Evolutionary conservation across 441 rosid species (phyloP).

Genomic region (Populus hybrid): DNA sequence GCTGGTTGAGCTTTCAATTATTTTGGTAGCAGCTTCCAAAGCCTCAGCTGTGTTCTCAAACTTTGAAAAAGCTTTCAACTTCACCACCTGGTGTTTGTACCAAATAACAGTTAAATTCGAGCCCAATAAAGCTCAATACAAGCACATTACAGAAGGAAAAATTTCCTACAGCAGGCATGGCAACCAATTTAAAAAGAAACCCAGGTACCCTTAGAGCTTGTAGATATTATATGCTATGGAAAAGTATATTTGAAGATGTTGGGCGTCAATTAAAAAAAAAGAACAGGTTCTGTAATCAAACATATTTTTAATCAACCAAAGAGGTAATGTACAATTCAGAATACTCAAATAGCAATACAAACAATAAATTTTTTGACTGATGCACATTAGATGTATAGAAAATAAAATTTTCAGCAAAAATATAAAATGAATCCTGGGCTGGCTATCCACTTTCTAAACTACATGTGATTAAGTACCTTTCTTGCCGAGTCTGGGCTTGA

Average conservation of each 20-base stretch:
- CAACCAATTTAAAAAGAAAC: background rate
- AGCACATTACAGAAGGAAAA: background rate
- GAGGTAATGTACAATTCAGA: background rate
- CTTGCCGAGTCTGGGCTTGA: constrained; percentile 54
- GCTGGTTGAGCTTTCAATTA: constrained; percentile 64
- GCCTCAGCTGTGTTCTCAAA: constrained; percentile 89
- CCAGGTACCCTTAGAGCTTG: background rate
- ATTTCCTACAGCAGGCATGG: background rate
- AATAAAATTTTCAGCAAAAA: background rate
- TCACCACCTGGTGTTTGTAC: constrained; percentile 46
- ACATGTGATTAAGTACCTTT: constrained; percentile 36
- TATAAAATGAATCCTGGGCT: background rate
- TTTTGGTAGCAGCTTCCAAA: constrained; percentile 69
- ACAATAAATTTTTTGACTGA: background rate
- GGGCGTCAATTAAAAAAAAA: background rate
- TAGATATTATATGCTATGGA: background rate
- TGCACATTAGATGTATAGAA: background rate
- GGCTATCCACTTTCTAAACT: background rate
- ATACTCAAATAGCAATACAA: background rate
- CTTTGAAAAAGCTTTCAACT: constrained; percentile 77
- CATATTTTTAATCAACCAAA: background rate
- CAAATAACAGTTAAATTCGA: constrained; percentile 1
- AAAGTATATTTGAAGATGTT: background rate
- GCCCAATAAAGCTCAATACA: background rate
- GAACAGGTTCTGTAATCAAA: background rate